Evolutionary conservation across 2,329 filamentous ascomycete genomes (phyloP), one percentile per base, ranked within the genome.

Genomic region (Claviceps capensis): DNA sequence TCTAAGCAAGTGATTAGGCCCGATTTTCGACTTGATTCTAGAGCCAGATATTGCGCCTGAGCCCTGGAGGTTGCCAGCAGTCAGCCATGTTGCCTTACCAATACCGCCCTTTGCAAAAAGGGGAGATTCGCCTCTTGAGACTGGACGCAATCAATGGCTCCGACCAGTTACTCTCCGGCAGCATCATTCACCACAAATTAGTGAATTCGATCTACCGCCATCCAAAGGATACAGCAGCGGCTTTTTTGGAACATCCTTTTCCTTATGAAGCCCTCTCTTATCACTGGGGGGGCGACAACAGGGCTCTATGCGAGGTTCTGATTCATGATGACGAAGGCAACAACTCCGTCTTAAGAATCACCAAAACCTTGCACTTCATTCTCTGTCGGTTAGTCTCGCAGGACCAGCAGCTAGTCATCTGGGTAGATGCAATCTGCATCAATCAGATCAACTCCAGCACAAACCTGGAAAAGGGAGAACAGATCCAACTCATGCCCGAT

Each of bases 381-480:
- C 51, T 55, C 16, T 46, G 48, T 17, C 45, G 42, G 23, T 34
- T 55, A 16, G 53, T 41, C 11, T 47, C 46, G 22, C 22, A 51
- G 2, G 53, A 53, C 38, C 19, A 30, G 34, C 30, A 42, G 30
- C 51, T 51, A n/a, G 17, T 51, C 13, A 45, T 57, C n/a, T 57
- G 55, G 55, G 53, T 49, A 45, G 55, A 57, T 13, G 55, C 55
- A n/a, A 52, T 55, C 36, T 55, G 55, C 55, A 57, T 55, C 48
- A 54, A 56, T 45, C 55, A 56, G 23, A 51, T 53, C 16, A 42
- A 48, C n/a, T 46, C 37, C 19, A 43, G 30, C 19, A 43, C 43
- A 34, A 55, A 55, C 36, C 23, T 34, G n/a, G 53, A 55, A 47
- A 55, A 55, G 48, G 48, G 51, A n/a, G 51, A 51, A 34, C 48